Percentiles rank a stretch among this genome's conserved stretches.
Conservation (phyloP, 108 stramenopile species). For the Pseudonitzschia pungens region DNA sequence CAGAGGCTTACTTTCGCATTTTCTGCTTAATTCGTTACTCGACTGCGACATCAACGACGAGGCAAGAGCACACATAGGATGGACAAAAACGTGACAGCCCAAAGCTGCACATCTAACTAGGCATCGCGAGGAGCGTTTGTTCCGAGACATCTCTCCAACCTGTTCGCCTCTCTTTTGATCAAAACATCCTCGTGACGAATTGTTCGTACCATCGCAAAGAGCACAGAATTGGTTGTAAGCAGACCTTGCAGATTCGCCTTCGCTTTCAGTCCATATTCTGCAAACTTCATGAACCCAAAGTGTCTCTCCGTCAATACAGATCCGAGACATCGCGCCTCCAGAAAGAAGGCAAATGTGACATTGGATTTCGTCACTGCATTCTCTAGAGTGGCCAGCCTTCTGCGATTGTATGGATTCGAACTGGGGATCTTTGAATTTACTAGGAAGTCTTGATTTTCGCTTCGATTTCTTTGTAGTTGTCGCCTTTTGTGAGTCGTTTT, state of each 20-base stretch:
- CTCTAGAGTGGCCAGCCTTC: neutral
- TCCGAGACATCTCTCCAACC: neutral
- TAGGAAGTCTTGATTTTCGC: conserved; percentile 20
- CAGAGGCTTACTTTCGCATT: conserved; percentile 6
- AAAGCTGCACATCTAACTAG: conserved; percentile 67
- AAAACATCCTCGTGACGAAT: neutral
- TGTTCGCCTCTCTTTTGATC: conserved; percentile 5
- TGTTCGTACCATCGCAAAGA: conserved; percentile 41
- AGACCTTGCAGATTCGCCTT: neutral
- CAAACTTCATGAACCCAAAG: conserved; percentile 73
- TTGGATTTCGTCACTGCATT: neutral
- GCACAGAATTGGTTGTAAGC: conserved; percentile 35
- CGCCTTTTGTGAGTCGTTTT: neutral
- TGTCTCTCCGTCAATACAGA: conserved; percentile 11
- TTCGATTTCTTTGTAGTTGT: conserved; percentile 19
- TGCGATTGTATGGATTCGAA: conserved; percentile 31
- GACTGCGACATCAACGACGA: conserved; percentile 40
- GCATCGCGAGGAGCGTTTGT: conserved; percentile 4
- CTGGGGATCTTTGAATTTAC: conserved; percentile 17
- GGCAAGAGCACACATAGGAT: conserved; percentile 80
- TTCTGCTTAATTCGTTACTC: conserved; percentile 13
- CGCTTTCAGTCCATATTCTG: conserved; percentile 50
- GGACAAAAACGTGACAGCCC: conserved; percentile 65
- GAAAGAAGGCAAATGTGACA: conserved; percentile 59
- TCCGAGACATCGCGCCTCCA: conserved; percentile 69